Base-by-base conservation (phyloP, 177 flowering plant genomes). In the Vitis hybrid region DNA sequence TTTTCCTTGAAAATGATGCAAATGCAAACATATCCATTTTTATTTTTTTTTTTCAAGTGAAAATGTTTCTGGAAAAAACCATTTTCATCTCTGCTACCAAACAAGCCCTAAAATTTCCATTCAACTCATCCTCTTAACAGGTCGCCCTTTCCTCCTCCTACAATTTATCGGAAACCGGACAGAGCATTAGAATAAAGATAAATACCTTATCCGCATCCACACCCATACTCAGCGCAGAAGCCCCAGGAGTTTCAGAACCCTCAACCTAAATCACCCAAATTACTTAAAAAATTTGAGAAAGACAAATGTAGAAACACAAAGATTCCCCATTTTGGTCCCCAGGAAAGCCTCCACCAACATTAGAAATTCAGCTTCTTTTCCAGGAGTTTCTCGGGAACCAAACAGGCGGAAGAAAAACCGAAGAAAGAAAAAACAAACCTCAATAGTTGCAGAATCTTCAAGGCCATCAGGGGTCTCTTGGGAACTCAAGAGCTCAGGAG, bases 401-500 rank as follows among this genome's bases (percentile, higher is more conserved):
- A 59, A 54, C 67, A 17, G 10, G 56, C 2, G 48, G 51, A 30
- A 63, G 17, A 59, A 57, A 66, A 7, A 48, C 1, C 11, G 0
- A 8, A 48, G 3, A 14, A 48, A 10, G 30, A 74, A 23, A 52
- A 45, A 6, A 68, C 69, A 7, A 17, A 82, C 84, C 82, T 76
- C 78, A 48, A 68, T 11, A 9, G 69, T 51, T 7, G 11, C 62
- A 21, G 74, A 68, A 13, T 67, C 45, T 6, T 39, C 82, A 14
- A 76, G 70, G 10, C 60, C 79, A 3, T 75, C 84, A 6, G 78
- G 48, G 54, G 76, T 57, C 15, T 75, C 80, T 65, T 65, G 71
- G 60, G 84, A 45, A 3, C 83, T 86, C 55, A 89, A 59, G 45
- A 76, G 73, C 76, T 89, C 97, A n/a, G 97, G 86, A 60, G 90